Conservation (phyloP, 768 basidiomycete genomes). For the Pleurotus ostreatus region DNA sequence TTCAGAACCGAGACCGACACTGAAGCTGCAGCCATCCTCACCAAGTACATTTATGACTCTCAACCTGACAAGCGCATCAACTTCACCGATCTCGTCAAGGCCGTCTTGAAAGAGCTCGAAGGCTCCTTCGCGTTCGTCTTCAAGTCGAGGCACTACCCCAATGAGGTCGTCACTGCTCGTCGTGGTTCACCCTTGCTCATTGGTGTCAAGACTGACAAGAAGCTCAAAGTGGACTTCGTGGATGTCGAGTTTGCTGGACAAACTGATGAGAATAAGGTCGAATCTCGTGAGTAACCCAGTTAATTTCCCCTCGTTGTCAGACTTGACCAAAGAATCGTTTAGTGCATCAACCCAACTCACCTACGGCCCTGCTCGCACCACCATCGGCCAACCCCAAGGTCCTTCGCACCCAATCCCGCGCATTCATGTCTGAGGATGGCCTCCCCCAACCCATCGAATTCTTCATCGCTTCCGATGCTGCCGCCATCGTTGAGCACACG, state of each 20-base stretch:
- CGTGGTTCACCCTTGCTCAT: conserved; percentile 95
- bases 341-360: conserved; percentile 45
- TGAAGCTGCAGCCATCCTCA: conserved; percentile 93
- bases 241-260: conserved; percentile 92
- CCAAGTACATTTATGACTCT: conserved; percentile 95
- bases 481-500: conserved; percentile 97
- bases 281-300: conserved; percentile 32
- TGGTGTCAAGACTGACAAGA: conserved; percentile 99
- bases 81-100: conserved; percentile 92
- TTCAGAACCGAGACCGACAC: conserved; percentile 98
- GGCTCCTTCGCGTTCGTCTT: conserved; percentile 99
- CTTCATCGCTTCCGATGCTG: conserved; percentile 97
- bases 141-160: conserved; percentile 94
- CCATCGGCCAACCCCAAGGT: conserved; percentile 69
- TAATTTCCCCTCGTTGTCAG: neutral
- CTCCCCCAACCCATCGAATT: conserved; percentile 99
- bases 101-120: conserved; percentile 95
- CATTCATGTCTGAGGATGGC: conserved; percentile 98
- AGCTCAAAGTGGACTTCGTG: conserved; percentile 99
- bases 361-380: conserved; percentile 63
- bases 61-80: conserved; percentile 80
- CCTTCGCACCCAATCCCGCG: conserved; percentile 90
- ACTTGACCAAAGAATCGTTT: neutral
- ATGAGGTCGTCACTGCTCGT: conserved; percentile 92
- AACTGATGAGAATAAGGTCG: conserved; percentile 33